A percentile compares a stretch with the other conserved stretches of the same genome.
These are phyloP conservation scores for Dactylellina drechsleri DNA, from an alignment of 2,329 filamentous ascomycete species.

Conservation along the genomic window DNA sequence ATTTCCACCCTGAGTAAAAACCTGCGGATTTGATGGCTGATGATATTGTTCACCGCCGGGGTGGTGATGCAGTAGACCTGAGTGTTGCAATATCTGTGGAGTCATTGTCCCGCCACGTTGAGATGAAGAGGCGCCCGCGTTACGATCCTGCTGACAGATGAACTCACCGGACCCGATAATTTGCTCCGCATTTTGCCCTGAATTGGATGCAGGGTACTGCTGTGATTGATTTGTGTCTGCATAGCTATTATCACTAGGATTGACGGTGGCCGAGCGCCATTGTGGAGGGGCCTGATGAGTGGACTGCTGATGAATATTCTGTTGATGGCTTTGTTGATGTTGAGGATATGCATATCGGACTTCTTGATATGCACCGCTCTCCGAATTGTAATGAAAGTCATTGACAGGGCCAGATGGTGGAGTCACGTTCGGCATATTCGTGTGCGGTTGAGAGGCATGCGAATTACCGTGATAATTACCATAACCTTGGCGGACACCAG, in stretches of 20 bases:
- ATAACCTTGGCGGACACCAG: conserved; percentile 27
- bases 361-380: conserved; percentile 22
- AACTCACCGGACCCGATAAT: conserved; percentile 30
- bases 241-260: background rate
- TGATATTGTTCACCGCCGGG: conserved; percentile 20
- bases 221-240: conserved; percentile 11
- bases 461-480: conserved; percentile 1
- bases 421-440: background rate
- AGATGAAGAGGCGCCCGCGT: conserved; percentile 3
- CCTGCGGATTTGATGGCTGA: background rate
- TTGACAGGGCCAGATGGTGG: background rate
- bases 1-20: conserved; percentile 11
- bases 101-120: conserved; percentile 36
- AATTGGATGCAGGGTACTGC: conserved; percentile 6
- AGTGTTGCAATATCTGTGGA: conserved; percentile 45
- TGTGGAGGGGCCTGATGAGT: conserved; percentile 36
- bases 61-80: conserved; percentile 23
- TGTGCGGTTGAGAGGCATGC: conserved; percentile 2
- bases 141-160: conserved; percentile 28
- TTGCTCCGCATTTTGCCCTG: conserved; percentile 24
- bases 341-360: conserved; percentile 11
- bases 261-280: conserved; percentile 25
- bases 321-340: conserved; percentile 7
- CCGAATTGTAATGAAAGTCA: conserved; percentile 29
- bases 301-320: conserved; percentile 16